These are phyloP conservation scores for Saprolegnia parasitica DNA, from an alignment of 352 stramenopile species.

Conservation along the genomic window DNA sequence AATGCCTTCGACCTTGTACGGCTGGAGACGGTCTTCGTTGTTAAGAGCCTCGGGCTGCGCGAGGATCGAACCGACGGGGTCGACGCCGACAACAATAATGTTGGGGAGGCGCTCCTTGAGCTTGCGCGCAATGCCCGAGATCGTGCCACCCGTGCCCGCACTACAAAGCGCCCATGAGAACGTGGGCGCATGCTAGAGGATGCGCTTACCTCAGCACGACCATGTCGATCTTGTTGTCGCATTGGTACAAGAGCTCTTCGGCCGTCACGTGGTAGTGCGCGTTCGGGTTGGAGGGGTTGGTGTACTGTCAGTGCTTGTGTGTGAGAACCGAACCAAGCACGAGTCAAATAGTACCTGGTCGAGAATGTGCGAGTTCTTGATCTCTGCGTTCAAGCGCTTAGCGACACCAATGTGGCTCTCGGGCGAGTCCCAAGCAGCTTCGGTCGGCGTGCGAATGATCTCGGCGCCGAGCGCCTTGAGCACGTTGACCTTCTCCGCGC, in stretches of 20 bases:
- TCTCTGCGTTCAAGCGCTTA: constrained; percentile 84
- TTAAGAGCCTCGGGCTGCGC: constrained; percentile 89
- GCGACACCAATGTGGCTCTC: constrained; percentile 93
- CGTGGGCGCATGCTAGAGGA: neutral
- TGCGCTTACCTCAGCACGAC: constrained; percentile 87
- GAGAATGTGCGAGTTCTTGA: constrained; percentile 93
- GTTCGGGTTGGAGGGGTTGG: constrained; percentile 92
- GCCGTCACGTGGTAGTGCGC: constrained; percentile 94
- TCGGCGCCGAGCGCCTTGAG: constrained; percentile 93
- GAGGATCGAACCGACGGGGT: constrained; percentile 91
- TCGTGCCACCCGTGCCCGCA: constrained; percentile 93
- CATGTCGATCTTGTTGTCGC: constrained; percentile 92
- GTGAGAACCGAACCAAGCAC: neutral
- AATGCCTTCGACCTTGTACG: constrained; percentile 94
- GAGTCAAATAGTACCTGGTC: constrained; percentile 58
- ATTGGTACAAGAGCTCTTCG: constrained; percentile 91
- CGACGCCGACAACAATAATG: constrained; percentile 83
- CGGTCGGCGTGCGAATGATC: constrained; percentile 94
- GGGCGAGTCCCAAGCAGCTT: constrained; percentile 93
- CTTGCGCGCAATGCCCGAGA: constrained; percentile 90
- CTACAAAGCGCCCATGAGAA: constrained; percentile 24
- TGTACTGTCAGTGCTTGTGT: constrained; percentile 46
- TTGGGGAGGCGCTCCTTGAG: constrained; percentile 89
- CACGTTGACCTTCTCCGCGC: constrained; percentile 93
- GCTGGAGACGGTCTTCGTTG: constrained; percentile 80